These are phyloP conservation scores for Trichoderma orchidacearum DNA, from an alignment of 495 filamentous ascomycete genomes.

Conservation along the genomic window DNA sequence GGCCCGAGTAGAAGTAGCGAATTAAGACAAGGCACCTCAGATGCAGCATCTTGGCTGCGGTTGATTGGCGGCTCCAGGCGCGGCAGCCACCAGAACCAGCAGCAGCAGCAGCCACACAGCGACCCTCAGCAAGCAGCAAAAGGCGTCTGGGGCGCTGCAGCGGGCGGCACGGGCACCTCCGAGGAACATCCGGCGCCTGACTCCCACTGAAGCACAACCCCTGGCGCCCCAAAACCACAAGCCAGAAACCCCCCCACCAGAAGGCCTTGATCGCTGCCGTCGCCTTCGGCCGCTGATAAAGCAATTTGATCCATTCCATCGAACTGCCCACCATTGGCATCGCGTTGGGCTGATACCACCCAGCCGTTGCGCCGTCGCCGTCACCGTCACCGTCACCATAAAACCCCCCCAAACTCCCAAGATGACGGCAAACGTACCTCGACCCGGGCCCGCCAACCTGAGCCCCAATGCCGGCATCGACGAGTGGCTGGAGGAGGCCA, in stretches of 20 bases:
- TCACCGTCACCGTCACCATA: no score
- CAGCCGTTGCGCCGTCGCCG: background rate
- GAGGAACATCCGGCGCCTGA: background rate
- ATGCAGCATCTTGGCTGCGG: no score
- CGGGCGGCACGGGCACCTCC: background rate
- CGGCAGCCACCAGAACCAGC: no score
- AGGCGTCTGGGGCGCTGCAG: background rate
- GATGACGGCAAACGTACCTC: slow-evolving; percentile 36
- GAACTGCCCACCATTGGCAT: background rate
- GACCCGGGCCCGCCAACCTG: slow-evolving; percentile 80
- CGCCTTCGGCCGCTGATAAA: background rate
- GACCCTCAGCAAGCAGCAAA: background rate
- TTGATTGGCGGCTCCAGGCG: no score
- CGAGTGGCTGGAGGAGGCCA: slow-evolving; percentile 91
- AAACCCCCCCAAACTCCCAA: no score
- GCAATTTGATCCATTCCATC: background rate
- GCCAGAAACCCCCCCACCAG: background rate
- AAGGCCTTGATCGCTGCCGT: background rate
- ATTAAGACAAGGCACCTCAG: no score
- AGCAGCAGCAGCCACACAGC: no score
- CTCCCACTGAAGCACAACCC: background rate
- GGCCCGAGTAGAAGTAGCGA: no score
- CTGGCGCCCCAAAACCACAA: background rate
- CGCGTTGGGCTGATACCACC: background rate
- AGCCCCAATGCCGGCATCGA: slow-evolving; percentile 73